Conservation (phyloP, 1,284 basidiomycete genomes). For the Thecaphora frezii region DNA sequence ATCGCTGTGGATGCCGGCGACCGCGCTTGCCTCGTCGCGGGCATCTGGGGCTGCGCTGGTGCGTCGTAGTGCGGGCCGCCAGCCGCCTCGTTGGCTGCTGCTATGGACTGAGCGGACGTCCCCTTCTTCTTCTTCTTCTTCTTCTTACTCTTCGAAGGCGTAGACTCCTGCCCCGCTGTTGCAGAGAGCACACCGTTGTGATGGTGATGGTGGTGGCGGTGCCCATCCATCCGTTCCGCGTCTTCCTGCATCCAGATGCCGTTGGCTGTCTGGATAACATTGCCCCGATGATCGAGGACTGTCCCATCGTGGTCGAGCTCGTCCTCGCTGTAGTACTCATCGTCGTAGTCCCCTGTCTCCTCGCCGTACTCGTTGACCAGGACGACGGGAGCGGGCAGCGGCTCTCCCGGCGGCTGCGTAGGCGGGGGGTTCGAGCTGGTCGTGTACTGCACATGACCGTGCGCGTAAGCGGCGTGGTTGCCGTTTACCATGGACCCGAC, state of each 20-base stretch:
- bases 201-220: background rate
- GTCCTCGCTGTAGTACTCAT: slow-evolving; percentile 52
- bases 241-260: slow-evolving; percentile 34
- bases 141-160: slow-evolving; percentile 61
- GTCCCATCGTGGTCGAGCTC: slow-evolving; percentile 46
- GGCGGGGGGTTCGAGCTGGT: slow-evolving; percentile 44
- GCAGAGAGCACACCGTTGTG: no score
- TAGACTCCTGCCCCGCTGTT: slow-evolving; percentile 9
- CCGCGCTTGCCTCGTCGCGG: no score
- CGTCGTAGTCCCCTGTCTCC: slow-evolving; percentile 45
- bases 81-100: slow-evolving; percentile 60
- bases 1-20: background rate
- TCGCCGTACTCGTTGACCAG: slow-evolving; percentile 55
- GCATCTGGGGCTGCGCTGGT: slow-evolving; percentile 2
- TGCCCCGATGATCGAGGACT: slow-evolving; percentile 23
- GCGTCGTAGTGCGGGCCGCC: slow-evolving; percentile 38
- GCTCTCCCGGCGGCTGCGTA: slow-evolving; percentile 46
- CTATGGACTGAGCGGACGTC: slow-evolving; percentile 36
- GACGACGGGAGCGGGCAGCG: slow-evolving; percentile 47
- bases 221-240: slow-evolving; percentile 14
- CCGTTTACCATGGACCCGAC: slow-evolving; percentile 22
- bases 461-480: slow-evolving; percentile 11
- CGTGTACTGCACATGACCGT: slow-evolving; percentile 28
- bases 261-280: slow-evolving; percentile 22
- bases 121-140: slow-evolving; percentile 64